Conservation (phyloP, 306 rosid genomes). For the Lablab purpureus region DNA sequence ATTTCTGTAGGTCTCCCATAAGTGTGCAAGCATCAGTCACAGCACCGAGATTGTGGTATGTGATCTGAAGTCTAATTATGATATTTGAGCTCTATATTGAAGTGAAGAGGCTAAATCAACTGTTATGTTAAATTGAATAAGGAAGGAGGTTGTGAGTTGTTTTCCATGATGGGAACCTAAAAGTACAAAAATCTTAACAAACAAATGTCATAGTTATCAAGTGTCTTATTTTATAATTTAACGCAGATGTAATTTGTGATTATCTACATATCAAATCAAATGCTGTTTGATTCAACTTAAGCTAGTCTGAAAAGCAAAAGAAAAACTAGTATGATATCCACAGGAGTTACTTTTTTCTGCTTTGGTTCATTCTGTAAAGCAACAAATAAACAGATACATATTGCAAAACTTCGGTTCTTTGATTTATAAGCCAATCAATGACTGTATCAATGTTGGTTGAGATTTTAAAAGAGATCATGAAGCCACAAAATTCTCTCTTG, state of each 20-base stretch:
- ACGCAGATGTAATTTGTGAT: neutral
- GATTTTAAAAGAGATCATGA: slow-evolving; percentile 76
- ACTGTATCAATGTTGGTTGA: slow-evolving; percentile 62
- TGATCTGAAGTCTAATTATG: neutral
- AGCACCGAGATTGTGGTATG: neutral
- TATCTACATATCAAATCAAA: slow-evolving; percentile 32
- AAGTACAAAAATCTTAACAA: slow-evolving; percentile 18
- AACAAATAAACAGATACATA: slow-evolving; percentile 30
- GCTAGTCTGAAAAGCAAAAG: slow-evolving; percentile 23
- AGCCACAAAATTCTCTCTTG: slow-evolving; percentile 71
- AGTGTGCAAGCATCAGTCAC: neutral
- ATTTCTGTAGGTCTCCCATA: neutral
- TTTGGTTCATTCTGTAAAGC: neutral
- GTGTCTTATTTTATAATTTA: neutral
- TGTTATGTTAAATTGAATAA: neutral
- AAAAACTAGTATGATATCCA: slow-evolving; percentile 23
- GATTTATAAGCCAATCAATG: slow-evolving; percentile 62
- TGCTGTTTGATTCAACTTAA: slow-evolving; percentile 13
- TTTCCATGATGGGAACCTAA: neutral
- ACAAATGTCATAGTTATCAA: neutral
- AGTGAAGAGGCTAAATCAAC: neutral
- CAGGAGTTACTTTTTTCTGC: neutral
- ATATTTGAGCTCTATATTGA: neutral
- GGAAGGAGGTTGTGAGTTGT: neutral
- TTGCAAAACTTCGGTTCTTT: slow-evolving; percentile 49